Evolutionary conservation across 2,329 filamentous ascomycete species (phyloP).

Genomic region (Verticillium albo-atrum): DNA sequence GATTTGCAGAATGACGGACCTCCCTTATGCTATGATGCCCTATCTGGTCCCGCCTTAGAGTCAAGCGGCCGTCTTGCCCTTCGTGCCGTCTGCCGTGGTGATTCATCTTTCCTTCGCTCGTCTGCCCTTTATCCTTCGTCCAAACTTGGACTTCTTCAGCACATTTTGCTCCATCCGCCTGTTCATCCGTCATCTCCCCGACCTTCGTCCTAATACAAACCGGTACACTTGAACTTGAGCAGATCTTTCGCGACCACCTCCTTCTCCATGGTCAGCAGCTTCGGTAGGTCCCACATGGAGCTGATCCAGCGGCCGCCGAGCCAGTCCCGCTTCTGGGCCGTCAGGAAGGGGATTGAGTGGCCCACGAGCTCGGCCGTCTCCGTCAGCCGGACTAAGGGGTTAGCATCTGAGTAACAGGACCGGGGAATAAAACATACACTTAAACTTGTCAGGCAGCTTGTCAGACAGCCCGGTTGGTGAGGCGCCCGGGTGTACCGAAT

Average conservation of each 20-base stretch:
- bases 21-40: not conserved
- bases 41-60: too few relatives aligned
- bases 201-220: slow-evolving; percentile 5
- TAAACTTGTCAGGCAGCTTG: slow-evolving; percentile 8
- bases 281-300: slow-evolving; percentile 14
- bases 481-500: slow-evolving; percentile 33
- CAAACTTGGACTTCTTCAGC: too few relatives aligned
- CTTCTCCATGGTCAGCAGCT: slow-evolving; percentile 4
- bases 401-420: accelerated
- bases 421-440: not conserved
- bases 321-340: slow-evolving; percentile 8
- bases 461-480: slow-evolving; percentile 27
- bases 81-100: too few relatives aligned
- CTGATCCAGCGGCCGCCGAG: slow-evolving; percentile 9
- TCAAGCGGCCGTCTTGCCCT: too few relatives aligned
- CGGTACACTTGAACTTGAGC: slow-evolving; percentile 9
- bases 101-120: too few relatives aligned
- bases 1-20: too few relatives aligned
- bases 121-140: too few relatives aligned
- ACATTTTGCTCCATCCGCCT: too few relatives aligned
- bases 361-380: slow-evolving; percentile 10
- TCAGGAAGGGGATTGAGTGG: slow-evolving; percentile 9
- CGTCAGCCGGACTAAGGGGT: slow-evolving; percentile 7
- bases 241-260: slow-evolving; percentile 5
- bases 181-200: too few relatives aligned